phyloP scores from a whole-genome alignment of 441 rosid species.

The Pelargonium australe region DNA sequence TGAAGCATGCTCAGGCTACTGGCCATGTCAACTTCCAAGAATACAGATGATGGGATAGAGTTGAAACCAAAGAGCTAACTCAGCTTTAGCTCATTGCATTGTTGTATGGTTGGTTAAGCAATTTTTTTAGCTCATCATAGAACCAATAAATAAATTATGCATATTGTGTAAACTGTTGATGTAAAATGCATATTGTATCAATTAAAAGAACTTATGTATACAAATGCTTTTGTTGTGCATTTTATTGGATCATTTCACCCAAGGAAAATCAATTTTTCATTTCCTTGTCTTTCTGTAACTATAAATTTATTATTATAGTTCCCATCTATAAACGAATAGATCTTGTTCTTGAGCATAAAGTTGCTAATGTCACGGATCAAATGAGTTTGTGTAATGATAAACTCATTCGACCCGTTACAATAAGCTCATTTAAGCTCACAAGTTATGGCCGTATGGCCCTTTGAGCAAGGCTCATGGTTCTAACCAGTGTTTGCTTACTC shows the following conservation, averaged over 20 bases:
- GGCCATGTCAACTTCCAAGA: slow-evolving; percentile 93
- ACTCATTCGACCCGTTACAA: no score
- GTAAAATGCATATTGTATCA: slow-evolving; percentile 10
- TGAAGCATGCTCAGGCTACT: slow-evolving; percentile 84
- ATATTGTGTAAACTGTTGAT: background rate
- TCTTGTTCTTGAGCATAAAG: no score
- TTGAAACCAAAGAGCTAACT: background rate
- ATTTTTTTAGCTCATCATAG: background rate
- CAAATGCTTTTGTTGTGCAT: slow-evolving; percentile 4
- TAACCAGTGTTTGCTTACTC: no score
- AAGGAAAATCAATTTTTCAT: no score
- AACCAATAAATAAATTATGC: slow-evolving; percentile 11
- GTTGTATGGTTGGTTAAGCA: background rate
- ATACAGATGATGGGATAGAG: slow-evolving; percentile 40
- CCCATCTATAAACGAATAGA: no score
- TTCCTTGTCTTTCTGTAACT: no score
- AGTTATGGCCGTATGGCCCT: no score
- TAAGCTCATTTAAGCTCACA: no score
- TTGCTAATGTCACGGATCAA: no score
- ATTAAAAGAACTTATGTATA: background rate
- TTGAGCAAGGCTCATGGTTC: no score
- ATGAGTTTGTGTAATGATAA: no score
- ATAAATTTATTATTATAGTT: no score
- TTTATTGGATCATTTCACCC: background rate
- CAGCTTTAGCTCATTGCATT: background rate